Evolutionary conservation across 2,329 filamentous ascomycete species (phyloP), one percentile per base, ranked within the genome.

Genomic region (Colletotrichum sansevieriae): DNA sequence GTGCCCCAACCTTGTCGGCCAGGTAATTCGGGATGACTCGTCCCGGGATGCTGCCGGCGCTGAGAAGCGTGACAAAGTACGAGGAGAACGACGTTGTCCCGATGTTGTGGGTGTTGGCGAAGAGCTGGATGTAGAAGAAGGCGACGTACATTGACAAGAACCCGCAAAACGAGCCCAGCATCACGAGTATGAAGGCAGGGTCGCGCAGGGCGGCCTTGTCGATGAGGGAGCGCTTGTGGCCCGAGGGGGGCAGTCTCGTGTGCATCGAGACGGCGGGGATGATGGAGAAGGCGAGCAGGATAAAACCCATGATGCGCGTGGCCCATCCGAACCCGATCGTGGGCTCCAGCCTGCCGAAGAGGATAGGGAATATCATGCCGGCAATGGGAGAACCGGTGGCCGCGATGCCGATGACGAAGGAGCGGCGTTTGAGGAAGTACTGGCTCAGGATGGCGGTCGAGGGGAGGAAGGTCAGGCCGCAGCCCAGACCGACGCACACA

Each of bases 251-350:
- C 15, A 78, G 68, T 1, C 80, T 77, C 3, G 75, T 75, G 63
- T 75, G 76, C 80, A 85, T 83, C 49, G 81, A 78, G 4, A 73
- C 70, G 6, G 82, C 54, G 1, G 81, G 79, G 5, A 84, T 65
- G n/a, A 75, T 63, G 44, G 79, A 75, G 22, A 82, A 74, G 1
- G 58, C 81, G 13, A 83, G 77, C 15, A 85, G 75, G 62, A 83
- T 72, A 65, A 85, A 83, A 25, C 77, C 83, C 18, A 85, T 78
- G 39, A 82, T 75, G 8, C 83, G 78, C 4, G 79, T 81, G 6
- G 85, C 80, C 86, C 85, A 88, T 52, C 78, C 78, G 75, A 90
- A 90, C 35, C 87, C 87, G 62, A 90, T 80, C 18, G 74, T 74
- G n/a, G 79, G 78, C 71, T 85, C 81, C 3, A 86, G 78, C 71